Base-by-base conservation (phyloP, 108 stramenopile genomes). In the Nitzschia inconspicua region DNA sequence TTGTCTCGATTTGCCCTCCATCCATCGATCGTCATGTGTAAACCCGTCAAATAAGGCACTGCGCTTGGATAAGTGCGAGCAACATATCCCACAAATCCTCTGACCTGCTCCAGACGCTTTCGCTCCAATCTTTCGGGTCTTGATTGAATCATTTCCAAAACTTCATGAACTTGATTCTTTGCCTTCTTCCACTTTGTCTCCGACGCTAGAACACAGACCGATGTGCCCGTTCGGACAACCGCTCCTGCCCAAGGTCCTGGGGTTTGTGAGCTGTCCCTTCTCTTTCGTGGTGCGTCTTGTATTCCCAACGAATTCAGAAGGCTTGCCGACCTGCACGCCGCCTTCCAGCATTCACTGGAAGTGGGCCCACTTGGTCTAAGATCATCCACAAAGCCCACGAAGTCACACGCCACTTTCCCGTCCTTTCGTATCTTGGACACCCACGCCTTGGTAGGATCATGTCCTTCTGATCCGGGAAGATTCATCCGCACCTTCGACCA, bases 191-290 rank as follows among this genome's bases (percentile, higher is more conserved):
- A 74, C 62, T n/a, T 25, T 59, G 23, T 56, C 65, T 8, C 43
- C 20, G 10, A 30, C 47, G n/a, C 73, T n/a, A n/a, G n/a, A n/a
- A n/a, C n/a, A n/a, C n/a, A n/a, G n/a, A n/a, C n/a, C n/a, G n/a
- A n/a, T n/a, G n/a, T 70, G 3, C 29, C 47, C 26, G 66, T 40
- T 3, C 23, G 24, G 13, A 75, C 54, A 32, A 68, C 54, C 5
- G 62, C 30, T 22, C 72, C 78, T 22, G 76, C 83, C 79, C 83
- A 84, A 18, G 76, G 76, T 3, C 78, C 66, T 0, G 76, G 75
- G 0, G 30, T 30, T 32, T 72, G 52, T 8, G 54, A 23, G n/a
- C 48, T 18, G 16, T 14, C 8, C 4, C 66, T 2, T 2, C 72
- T 34, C 34, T 83, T 83, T n/a, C 75, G 25, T n/a, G 65, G 18